phyloP scores from a whole-genome alignment of 441 rosid genomes.

The Adansonia gregorii region DNA sequence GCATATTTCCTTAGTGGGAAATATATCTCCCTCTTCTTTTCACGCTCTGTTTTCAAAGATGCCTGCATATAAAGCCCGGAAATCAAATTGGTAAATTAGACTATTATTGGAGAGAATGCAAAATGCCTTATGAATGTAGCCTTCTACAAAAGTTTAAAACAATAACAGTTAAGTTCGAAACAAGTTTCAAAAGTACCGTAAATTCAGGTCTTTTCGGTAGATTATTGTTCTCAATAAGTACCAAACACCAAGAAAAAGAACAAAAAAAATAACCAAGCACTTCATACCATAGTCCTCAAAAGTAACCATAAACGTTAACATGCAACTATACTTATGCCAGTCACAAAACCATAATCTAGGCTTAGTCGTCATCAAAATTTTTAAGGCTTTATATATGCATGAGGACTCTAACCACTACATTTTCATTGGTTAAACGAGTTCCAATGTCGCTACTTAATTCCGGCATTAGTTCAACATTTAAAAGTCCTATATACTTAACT shows the following conservation, averaged over 20 bases:
- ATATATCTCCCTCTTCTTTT: conserved; percentile 75
- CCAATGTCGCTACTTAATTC: not conserved
- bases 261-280: not conserved
- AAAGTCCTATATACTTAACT: not conserved
- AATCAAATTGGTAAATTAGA: not conserved
- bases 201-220: not conserved
- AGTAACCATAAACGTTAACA: not conserved
- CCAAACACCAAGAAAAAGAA: not conserved
- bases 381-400: not conserved
- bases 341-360: not conserved
- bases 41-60: conserved; percentile 66
- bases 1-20: conserved; percentile 74
- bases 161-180: not conserved
- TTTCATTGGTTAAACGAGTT: not conserved
- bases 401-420: not conserved
- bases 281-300: not conserved
- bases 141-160: not conserved
- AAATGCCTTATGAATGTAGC: not conserved
- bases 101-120: not conserved
- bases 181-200: not conserved
- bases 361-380: not conserved
- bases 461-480: not conserved
- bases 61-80: conserved; percentile 34
- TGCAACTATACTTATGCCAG: not conserved
- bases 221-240: not conserved